phyloP scores from a whole-genome alignment of 306 rosid genomes.

The Fragaria nilgerrensis region DNA sequence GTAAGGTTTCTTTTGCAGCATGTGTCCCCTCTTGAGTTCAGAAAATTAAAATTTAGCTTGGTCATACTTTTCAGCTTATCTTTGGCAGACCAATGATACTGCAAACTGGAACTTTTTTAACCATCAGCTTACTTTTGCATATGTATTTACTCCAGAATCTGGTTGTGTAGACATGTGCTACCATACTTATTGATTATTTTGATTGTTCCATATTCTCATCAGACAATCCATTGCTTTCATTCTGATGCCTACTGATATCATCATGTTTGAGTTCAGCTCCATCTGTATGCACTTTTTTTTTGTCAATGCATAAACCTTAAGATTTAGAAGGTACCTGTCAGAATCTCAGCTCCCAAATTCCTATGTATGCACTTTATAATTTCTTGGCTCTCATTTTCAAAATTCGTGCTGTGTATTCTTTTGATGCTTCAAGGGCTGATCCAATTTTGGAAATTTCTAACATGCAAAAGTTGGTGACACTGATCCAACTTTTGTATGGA shows the following conservation, averaged over 20 bases:
- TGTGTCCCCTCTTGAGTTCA: background rate
- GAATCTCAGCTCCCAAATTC: background rate
- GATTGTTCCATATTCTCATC: background rate
- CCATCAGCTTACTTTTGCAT: background rate
- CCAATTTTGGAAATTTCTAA: background rate
- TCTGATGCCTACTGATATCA: background rate
- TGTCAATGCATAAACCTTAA: too few relatives aligned
- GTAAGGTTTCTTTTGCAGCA: background rate
- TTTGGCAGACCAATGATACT: background rate
- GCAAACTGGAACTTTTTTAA: background rate
- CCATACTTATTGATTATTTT: background rate
- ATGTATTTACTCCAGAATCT: background rate
- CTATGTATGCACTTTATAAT: background rate
- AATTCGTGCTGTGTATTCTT: background rate
- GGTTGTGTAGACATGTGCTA: slow-evolving; percentile 2
- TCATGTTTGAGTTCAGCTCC: background rate
- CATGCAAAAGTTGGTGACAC: background rate
- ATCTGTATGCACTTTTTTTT: background rate
- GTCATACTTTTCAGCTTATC: background rate
- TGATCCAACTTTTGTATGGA: background rate
- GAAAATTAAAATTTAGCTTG: background rate
- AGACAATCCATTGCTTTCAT: background rate
- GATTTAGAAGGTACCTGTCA: too few relatives aligned
- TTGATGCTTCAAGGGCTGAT: background rate
- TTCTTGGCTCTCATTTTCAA: background rate